Conservation (phyloP, 805 yeast genomes). For the Yarrowia divulgata region DNA sequence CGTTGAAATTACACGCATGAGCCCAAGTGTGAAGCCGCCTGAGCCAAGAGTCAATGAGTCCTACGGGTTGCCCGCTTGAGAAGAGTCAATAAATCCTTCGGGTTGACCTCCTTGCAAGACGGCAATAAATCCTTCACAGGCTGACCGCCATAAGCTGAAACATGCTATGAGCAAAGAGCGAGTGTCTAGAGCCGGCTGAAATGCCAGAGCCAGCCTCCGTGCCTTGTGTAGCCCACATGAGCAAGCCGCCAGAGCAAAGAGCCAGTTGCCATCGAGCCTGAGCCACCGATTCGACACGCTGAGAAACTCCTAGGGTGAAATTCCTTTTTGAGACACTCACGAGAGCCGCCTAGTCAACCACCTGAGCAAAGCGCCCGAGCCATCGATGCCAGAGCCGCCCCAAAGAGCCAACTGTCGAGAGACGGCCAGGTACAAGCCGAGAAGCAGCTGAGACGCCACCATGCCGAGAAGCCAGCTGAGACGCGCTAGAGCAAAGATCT, state of each 20-base stretch:
- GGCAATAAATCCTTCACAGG: conserved; percentile 13
- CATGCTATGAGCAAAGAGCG: conserved; percentile 27
- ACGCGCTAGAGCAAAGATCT: conserved; percentile 33
- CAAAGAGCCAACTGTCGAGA: conserved; percentile 23
- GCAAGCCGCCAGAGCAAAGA: conserved; percentile 32
- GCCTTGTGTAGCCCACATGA: conserved; percentile 12
- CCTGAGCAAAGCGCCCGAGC: conserved; percentile 27
- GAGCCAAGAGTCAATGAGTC: conserved; percentile 21
- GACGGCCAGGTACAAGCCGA: conserved; percentile 23
- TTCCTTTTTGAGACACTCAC: conserved; percentile 19
- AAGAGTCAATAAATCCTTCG: conserved; percentile 10
- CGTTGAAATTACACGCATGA: conserved; percentile 11
- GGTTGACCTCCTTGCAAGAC: conserved; percentile 6
- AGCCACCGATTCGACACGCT: conserved; percentile 8
- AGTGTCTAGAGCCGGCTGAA: conserved; percentile 32
- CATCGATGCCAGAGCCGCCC: conserved; percentile 14
- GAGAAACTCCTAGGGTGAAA: conserved; percentile 15
- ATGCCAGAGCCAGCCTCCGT: conserved; percentile 31
- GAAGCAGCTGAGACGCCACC: conserved; percentile 21
- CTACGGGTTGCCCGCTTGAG: conserved; percentile 10
- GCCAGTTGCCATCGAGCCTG: conserved; percentile 23
- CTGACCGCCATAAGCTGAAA: conserved; percentile 26
- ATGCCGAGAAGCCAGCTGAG: conserved; percentile 23
- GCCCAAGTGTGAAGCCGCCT: conserved; percentile 29
- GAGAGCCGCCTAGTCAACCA: conserved; percentile 27